Evolutionary conservation across 108 stramenopile genomes (phyloP), one percentile per base, ranked within the genome.

Genomic region (Stephanodiscus triporus): DNA sequence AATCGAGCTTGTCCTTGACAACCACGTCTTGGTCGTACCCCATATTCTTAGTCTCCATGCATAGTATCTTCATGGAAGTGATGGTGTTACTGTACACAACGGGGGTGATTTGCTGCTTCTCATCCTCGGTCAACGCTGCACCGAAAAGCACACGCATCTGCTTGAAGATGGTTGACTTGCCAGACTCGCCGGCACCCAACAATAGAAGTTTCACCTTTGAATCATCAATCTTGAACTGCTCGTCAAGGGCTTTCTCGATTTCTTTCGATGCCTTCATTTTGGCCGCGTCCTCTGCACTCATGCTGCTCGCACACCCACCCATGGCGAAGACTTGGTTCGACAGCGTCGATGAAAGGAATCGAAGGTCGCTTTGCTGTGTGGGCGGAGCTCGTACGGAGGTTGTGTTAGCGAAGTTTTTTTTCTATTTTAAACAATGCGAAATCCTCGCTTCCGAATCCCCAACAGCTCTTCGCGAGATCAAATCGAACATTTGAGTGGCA

Each of bases 161-260:
- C 84, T 98, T 99, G 60, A 98, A 96, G 56, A 98, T 97, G 9
- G 99, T 99, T 17, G 93, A 95, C 76, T 99, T 99, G 40, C 99
- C 99, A 51, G 97, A 97, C 85, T 99, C 98, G 56, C 98, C 99
- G 14, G 99, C 98, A 34, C 99, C 99, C 50, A 99, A 77, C 71
- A 99, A 77, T 20, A 99, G 81, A n/a, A 99, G 90, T 80, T 99
- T 99, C 59, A 99, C 90, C 62, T 95, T 95, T 32, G 72, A 55
- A 65, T 79, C 70, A 4, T 83, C 82, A 0, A 75, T 49, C 48
- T 83, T 50, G 76, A 73, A 78, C 34, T 83, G 82, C 22, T 79
- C 58, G 56, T 72, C 67, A 76, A 81, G 72, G 60, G 50, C 23
- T 48, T 70, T 74, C 60, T 85, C 80, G 30, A 85, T 66, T 48